Evolutionary conservation across 441 rosid genomes (phyloP), one percentile per base, ranked within the genome.

Genomic region (Mallotus japonicus): DNA sequence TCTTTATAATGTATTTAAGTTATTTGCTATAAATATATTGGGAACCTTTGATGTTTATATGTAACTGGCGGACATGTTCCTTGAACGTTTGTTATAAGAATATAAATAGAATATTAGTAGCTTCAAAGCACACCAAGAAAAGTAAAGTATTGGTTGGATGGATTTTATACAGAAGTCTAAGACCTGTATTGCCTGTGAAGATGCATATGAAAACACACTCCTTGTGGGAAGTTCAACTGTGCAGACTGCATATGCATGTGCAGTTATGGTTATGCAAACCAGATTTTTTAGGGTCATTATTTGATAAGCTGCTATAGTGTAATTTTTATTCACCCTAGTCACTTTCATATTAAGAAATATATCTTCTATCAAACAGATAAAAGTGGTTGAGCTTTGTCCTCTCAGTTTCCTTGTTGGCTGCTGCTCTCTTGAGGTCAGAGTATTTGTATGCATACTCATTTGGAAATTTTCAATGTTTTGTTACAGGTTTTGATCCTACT

Each of bases 401-500:
- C 69, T 69, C 15, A 19, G 60, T 46, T 42, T 55, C 37, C 22
- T 47, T 46, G 40, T 28, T 8, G 50, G 2, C 58, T 32, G 5
- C 19, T 6, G 34, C 56, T 65, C 12, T 24, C 70, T 59, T 20
- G 59, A 50, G 53, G n/a, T 68, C 12, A 20, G n/a, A 9, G n/a
- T 68, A 17, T 68, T 20, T 55, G 1, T 65, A 69, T 74, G 44
- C 24, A 75, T 34, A 49, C 20, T 56, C 13, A 57, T 24, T 51
- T 34, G 40, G 4, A 63, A 54, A 63, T 17, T 69, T 76, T 71
- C 79, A 14, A 15, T 79, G 17, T 70, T 73, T 73, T 56, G 59
- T 59, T 73, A 40, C 87, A 91, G 99, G 86, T 93, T 74, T 78
- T 95, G 87, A 86, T 95, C 79, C 75, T 95, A 49, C 76, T 92